Conservation (phyloP, 73 alveolate species). For the Durusdinium trenchii region DNA sequence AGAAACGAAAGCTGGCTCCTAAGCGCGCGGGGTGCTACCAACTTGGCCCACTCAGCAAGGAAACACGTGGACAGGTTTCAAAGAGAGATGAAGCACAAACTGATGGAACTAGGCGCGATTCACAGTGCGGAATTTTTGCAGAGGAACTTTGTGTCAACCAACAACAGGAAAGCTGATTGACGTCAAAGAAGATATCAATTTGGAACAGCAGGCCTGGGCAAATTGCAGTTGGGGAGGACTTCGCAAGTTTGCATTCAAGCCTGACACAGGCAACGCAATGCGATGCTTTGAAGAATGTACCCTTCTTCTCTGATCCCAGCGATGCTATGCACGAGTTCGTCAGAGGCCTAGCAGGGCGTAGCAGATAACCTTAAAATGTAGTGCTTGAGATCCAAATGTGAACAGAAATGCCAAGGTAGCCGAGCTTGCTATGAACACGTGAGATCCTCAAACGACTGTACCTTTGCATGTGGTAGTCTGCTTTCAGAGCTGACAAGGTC, state of each 20-base stretch:
- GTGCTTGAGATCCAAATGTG: not conserved
- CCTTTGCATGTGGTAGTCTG: too few relatives aligned
- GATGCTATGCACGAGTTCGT: constrained; percentile 79
- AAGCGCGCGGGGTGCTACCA: not conserved
- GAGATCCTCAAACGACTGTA: not conserved
- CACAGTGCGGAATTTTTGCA: not conserved
- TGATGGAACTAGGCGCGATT: constrained; percentile 70
- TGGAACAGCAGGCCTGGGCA: constrained; percentile 66
- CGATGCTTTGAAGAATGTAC: constrained; percentile 61
- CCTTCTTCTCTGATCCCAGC: constrained; percentile 70
- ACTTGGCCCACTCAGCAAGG: too few relatives aligned
- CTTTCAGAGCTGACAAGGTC: constrained; percentile 32
- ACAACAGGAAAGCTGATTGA: constrained; percentile 54
- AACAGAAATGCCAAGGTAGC: constrained; percentile 26
- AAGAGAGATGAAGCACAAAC: constrained; percentile 87
- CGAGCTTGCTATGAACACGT: constrained; percentile 88
- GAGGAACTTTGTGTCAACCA: not conserved
- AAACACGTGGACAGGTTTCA: not conserved
- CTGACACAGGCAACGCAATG: constrained; percentile 75
- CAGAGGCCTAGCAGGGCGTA: not conserved
- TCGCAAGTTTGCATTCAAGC: not conserved
- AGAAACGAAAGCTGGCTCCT: constrained; percentile 61
- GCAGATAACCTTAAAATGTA: not conserved
- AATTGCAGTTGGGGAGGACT: not conserved
- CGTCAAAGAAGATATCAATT: constrained; percentile 70